These are phyloP conservation scores for Neurospora sublineolata DNA, from an alignment of 495 filamentous ascomycete species.

Conservation along the genomic window DNA sequence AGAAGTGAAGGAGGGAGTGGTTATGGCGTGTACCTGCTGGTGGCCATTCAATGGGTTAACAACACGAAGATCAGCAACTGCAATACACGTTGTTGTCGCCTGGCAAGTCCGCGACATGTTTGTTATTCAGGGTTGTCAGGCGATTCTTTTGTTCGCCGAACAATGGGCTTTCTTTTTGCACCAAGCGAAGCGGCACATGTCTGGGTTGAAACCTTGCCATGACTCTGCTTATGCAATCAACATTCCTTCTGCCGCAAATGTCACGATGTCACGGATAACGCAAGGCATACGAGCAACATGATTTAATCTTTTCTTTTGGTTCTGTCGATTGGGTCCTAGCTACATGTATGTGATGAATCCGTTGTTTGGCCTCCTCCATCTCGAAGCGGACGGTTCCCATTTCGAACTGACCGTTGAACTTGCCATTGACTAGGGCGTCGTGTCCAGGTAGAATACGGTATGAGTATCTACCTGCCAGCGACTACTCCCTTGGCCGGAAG, in stretches of 20 bases:
- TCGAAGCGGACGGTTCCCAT: neutral
- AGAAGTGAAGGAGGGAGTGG: neutral
- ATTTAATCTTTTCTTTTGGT: neutral
- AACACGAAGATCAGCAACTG: neutral
- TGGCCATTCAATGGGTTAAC: neutral
- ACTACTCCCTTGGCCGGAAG: neutral
- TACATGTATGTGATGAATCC: neutral
- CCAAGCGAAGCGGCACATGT: neutral
- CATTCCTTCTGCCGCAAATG: neutral
- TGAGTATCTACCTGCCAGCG: neutral
- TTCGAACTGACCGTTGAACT: neutral
- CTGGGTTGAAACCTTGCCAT: neutral
- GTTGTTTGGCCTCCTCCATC: neutral
- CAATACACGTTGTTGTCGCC: neutral
- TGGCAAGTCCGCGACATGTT: neutral
- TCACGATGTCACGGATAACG: neutral
- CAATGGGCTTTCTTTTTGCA: neutral
- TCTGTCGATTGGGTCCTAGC: neutral
- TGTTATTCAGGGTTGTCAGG: neutral
- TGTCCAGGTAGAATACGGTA: neutral
- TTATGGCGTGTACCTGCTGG: neutral
- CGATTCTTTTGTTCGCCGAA: neutral
- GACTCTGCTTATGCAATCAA: neutral
- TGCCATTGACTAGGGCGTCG: neutral
- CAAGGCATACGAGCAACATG: neutral